Evolutionary conservation across 257 asterid genomes (phyloP).

Genomic region (Scutellaria baicalensis): DNA sequence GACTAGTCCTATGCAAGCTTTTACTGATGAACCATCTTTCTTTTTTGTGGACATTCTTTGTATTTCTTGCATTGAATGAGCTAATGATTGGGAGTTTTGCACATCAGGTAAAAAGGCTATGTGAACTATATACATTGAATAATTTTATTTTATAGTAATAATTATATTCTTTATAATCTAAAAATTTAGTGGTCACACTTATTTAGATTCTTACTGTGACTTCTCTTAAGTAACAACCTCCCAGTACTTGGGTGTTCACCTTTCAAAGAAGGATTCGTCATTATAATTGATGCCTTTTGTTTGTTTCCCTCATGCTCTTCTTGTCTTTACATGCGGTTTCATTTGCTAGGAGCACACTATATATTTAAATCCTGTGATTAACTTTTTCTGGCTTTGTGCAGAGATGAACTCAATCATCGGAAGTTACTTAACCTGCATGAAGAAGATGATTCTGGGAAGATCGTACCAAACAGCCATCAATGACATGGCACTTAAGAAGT

Average conservation of each 20-base stretch:
- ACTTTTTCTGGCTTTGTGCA: conserved; percentile 13
- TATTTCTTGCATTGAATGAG: neutral
- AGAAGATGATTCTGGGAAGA: conserved; percentile 22
- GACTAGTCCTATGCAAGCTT: neutral
- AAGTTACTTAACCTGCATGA: conserved; percentile 10
- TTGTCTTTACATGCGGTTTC: neutral
- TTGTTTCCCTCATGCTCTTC: neutral
- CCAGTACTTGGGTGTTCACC: neutral
- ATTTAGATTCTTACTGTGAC: neutral
- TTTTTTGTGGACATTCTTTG: neutral
- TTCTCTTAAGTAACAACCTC: neutral
- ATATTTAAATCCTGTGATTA: too few relatives aligned
- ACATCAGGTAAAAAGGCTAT: neutral
- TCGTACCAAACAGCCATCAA: conserved; percentile 19
- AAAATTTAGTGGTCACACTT: neutral
- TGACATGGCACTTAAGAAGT: neutral
- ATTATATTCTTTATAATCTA: neutral
- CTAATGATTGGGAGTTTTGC: neutral
- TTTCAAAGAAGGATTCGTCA: neutral
- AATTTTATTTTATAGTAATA: neutral
- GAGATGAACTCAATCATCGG: conserved; percentile 32
- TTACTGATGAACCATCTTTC: neutral
- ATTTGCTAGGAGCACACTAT: neutral
- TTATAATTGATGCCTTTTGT: neutral
- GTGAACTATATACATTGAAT: neutral